A percentile compares a stretch with the other conserved stretches of the same genome.
Conservation (phyloP, 2,329 filamentous ascomycete species). For the Diaporthe sp. region DNA sequence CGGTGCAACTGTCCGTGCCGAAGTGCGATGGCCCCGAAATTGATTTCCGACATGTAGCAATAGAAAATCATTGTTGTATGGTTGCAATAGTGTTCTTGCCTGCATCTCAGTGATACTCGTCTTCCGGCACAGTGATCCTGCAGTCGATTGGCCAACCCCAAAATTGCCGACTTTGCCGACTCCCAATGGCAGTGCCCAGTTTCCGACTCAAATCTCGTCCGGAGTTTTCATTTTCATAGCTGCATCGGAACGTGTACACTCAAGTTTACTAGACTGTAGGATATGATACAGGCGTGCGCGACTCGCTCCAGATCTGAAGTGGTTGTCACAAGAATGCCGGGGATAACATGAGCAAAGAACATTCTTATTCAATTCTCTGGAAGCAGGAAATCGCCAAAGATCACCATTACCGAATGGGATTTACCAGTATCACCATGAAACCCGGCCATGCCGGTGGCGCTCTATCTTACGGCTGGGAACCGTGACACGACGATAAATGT, state of each 20-base stretch:
- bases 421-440: background rate
- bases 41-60: background rate
- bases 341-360: background rate
- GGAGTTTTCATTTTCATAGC: background rate
- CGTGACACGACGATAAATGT: background rate
- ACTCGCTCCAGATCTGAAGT: background rate
- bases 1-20: constrained; percentile 16
- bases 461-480: background rate
- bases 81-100: background rate
- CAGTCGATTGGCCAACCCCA: background rate
- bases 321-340: too few relatives aligned
- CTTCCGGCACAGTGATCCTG: background rate
- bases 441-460: background rate
- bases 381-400: background rate
- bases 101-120: background rate
- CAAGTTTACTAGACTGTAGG: background rate
- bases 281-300: background rate
- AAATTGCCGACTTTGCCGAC: background rate
- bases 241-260: background rate
- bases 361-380: background rate
- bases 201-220: background rate
- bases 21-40: background rate
- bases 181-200: background rate
- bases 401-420: too few relatives aligned
- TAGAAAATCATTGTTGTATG: too few relatives aligned